Evolutionary conservation across 1,139 yeast genomes (phyloP).

Genomic region (Hansenula anomala): DNA sequence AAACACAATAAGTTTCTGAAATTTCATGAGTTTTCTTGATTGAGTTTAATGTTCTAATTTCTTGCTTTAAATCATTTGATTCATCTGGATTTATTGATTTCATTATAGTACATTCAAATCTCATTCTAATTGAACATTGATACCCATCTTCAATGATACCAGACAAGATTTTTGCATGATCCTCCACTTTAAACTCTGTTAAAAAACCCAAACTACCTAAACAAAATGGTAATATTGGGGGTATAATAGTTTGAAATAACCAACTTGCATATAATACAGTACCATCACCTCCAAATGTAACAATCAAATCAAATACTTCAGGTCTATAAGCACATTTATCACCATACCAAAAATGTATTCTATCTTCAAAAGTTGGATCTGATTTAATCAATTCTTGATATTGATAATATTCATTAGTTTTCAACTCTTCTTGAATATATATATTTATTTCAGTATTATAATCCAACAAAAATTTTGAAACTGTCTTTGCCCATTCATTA

Average conservation of each 20-base stretch:
- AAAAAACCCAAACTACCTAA: conserved; percentile 82
- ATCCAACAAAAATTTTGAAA: conserved; percentile 53
- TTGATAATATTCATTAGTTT: conserved; percentile 39
- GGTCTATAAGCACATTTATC: conserved; percentile 44
- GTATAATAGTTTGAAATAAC: conserved; percentile 62
- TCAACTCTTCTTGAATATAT: conserved; percentile 50
- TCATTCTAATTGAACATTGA: conserved; percentile 64
- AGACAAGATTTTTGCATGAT: conserved; percentile 46
- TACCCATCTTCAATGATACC: conserved; percentile 57
- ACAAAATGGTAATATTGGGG: conserved; percentile 80
- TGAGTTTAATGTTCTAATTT: conserved; percentile 7
- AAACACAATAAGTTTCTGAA: conserved; percentile 47
- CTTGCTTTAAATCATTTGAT: conserved; percentile 14
- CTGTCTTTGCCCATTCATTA: conserved; percentile 47
- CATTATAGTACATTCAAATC: conserved; percentile 75
- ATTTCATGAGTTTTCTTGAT: conserved; percentile 26
- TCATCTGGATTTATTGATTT: conserved; percentile 23
- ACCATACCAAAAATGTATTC: conserved; percentile 55
- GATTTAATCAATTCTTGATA: conserved; percentile 30
- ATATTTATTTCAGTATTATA: conserved; percentile 36
- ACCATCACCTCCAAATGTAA: conserved; percentile 84
- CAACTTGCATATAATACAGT: conserved; percentile 70
- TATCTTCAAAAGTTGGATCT: conserved; percentile 31
- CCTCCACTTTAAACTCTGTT: conserved; percentile 69
- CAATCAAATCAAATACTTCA: conserved; percentile 50